Conservation (phyloP, 1,284 basidiomycete species). For the Sanghuangporus baumii region DNA sequence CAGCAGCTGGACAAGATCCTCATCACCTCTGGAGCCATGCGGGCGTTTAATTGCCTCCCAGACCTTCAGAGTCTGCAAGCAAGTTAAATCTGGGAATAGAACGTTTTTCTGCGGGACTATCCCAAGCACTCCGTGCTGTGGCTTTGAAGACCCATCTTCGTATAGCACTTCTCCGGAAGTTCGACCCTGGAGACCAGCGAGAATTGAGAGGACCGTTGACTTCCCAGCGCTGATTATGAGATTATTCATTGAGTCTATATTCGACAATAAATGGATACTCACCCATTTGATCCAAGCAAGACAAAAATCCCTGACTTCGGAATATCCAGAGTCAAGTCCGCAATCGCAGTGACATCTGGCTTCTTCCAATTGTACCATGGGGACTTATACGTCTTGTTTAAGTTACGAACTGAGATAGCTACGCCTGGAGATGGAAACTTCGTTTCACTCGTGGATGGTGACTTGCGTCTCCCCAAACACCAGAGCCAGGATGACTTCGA, state of each 20-base stretch:
- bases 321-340: constrained; percentile 58
- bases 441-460: constrained; percentile 18
- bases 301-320: constrained; percentile 71
- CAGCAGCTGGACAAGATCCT: constrained; percentile 58
- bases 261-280: constrained; percentile 20
- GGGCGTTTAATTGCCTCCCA: constrained; percentile 73
- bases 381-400: constrained; percentile 48
- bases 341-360: constrained; percentile 50
- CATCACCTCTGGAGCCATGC: constrained; percentile 36
- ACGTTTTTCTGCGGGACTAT: constrained; percentile 84
- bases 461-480: constrained; percentile 26
- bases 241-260: neutral
- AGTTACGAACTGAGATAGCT: constrained; percentile 56
- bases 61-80: constrained; percentile 65
- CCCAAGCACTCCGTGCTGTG: constrained; percentile 59
- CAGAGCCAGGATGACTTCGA: constrained; percentile 21
- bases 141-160: constrained; percentile 45
- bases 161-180: constrained; percentile 60
- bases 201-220: constrained; percentile 63
- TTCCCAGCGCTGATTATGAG: constrained; percentile 60
- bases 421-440: constrained; percentile 27
- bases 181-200: constrained; percentile 56
- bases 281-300: constrained; percentile 70
- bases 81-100: constrained; percentile 71
- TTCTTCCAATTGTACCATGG: constrained; percentile 26